Conservation (phyloP, 129 eudicot genomes). For the Logfia minima region DNA sequence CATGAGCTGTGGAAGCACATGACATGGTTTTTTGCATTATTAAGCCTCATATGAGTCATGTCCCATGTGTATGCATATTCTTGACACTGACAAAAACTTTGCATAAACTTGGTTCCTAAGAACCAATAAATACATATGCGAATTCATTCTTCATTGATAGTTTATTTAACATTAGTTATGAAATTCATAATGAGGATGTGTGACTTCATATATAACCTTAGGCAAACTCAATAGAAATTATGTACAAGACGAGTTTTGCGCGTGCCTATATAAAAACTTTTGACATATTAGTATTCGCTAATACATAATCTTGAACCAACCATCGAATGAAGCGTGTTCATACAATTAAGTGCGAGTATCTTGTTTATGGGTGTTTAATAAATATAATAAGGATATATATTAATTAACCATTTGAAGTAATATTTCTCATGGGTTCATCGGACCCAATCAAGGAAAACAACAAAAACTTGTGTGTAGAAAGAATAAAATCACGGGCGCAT, state of each 20-base stretch:
- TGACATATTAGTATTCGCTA: neutral
- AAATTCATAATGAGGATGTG: neutral
- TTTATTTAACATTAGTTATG: neutral
- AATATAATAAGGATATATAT: too few relatives aligned
- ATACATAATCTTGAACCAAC: neutral
- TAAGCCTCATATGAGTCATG: constrained; percentile 33
- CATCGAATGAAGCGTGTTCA: neutral
- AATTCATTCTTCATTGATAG: neutral
- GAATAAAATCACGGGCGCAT: constrained; percentile 29
- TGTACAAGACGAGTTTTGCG: neutral
- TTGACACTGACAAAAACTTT: constrained; percentile 19
- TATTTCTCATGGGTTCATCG: neutral
- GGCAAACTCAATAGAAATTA: neutral
- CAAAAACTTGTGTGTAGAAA: constrained; percentile 3
- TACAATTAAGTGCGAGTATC: neutral
- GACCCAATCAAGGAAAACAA: constrained; percentile 2
- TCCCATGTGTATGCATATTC: constrained; percentile 33
- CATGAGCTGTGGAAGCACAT: constrained; percentile 42
- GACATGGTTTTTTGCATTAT: constrained; percentile 39
- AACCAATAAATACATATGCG: neutral
- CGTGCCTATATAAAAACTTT: neutral
- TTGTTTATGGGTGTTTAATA: neutral
- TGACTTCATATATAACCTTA: too few relatives aligned
- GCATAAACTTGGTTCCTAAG: constrained; percentile 41
- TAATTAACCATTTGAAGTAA: neutral